A percentile compares a stretch with the other conserved stretches of the same genome.
Evolutionary conservation across 768 basidiomycete species (phyloP).

Genomic region (Polyporus arcularius): DNA sequence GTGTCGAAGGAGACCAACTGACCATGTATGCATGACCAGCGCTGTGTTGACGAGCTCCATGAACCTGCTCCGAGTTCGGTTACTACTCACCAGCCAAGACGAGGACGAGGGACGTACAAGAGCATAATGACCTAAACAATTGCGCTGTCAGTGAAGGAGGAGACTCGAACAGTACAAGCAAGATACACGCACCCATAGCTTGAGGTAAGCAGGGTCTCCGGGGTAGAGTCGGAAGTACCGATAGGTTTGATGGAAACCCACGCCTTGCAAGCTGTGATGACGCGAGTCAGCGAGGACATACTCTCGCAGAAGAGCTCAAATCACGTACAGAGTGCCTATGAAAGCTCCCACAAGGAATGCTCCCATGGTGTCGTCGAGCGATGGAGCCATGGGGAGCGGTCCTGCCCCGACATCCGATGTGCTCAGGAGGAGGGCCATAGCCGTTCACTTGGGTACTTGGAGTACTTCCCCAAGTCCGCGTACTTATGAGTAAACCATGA

Average conservation of each 20-base stretch:
- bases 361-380: conserved; percentile 3
- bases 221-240: conserved; percentile 6
- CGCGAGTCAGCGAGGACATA: not conserved
- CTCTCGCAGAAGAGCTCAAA: too few species aligned
- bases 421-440: too few species aligned
- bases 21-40: conserved; percentile 4
- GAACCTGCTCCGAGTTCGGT: not conserved
- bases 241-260: conserved; percentile 3
- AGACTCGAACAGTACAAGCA: not conserved
- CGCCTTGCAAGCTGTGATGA: not conserved
- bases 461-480: too few species aligned
- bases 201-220: not conserved
- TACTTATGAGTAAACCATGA: too few species aligned
- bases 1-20: not conserved
- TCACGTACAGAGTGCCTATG: not conserved
- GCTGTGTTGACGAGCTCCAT: conserved; percentile 2
- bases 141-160: not conserved
- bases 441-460: too few species aligned
- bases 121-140: not conserved
- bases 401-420: too few species aligned
- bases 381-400: not conserved
- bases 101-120: not conserved
- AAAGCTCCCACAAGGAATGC: conserved; percentile 7
- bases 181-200: not conserved
- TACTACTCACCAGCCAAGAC: not conserved